phyloP scores from a whole-genome alignment of 192 early-diverging fungal genomes.

The Podila horticola region DNA sequence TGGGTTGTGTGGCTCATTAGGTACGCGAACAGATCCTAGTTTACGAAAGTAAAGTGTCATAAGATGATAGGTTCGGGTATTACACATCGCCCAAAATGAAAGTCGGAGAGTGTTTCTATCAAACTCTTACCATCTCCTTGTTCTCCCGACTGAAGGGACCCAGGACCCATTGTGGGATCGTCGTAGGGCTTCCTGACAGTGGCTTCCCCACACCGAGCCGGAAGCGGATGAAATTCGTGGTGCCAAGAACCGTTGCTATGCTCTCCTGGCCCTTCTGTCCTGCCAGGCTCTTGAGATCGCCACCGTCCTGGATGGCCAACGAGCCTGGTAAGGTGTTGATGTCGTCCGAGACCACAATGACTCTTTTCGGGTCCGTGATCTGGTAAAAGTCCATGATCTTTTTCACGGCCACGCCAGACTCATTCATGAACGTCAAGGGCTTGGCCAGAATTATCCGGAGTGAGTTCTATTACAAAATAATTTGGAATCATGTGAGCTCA shows the following conservation, averaged over 20 bases:
- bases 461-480: no score
- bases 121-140: constrained; percentile 63
- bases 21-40: constrained; percentile 63
- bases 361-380: constrained; percentile 57
- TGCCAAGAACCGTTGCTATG: constrained; percentile 55
- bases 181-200: constrained; percentile 27
- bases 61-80: neutral
- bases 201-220: constrained; percentile 69
- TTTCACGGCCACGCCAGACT: constrained; percentile 59
- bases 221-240: constrained; percentile 62
- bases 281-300: constrained; percentile 54
- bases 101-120: neutral
- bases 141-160: constrained; percentile 56
- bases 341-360: constrained; percentile 70
- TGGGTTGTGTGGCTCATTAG: constrained; percentile 61
- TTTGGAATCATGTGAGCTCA: neutral
- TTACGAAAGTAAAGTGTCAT: neutral
- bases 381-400: constrained; percentile 63
- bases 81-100: neutral
- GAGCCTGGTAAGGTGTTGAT: constrained; percentile 66
- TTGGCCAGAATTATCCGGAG: constrained; percentile 65
- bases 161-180: constrained; percentile 61
- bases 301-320: constrained; percentile 64
- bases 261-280: constrained; percentile 67
- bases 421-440: constrained; percentile 66